Evolutionary conservation across 495 filamentous ascomycete genomes (phyloP).

Genomic region (Lepraria neglecta): DNA sequence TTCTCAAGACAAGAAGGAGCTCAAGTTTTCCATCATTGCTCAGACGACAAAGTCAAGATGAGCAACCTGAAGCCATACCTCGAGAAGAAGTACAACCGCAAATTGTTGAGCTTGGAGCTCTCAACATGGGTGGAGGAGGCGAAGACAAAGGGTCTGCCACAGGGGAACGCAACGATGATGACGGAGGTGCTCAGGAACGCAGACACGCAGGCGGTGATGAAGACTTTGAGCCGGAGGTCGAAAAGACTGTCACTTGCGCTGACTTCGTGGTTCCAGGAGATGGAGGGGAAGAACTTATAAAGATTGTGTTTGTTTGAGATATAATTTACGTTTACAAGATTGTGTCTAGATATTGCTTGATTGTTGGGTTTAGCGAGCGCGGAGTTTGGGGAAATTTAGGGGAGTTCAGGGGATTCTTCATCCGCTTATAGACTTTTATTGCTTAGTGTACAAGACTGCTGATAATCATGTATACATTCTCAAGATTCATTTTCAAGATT

Average conservation of each 20-base stretch:
- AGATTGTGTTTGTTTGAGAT: too few relatives aligned
- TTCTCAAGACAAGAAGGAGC: constrained; percentile 2
- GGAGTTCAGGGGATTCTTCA: too few relatives aligned
- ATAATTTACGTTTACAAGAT: too few relatives aligned
- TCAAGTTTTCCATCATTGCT: constrained; percentile 5
- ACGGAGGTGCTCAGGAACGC: constrained; percentile 3
- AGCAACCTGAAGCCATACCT: constrained; percentile 2
- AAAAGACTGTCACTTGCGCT: constrained; percentile 2
- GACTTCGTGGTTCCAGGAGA: constrained; percentile 1
- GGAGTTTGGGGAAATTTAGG: too few relatives aligned
- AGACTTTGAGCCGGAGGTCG: background rate
- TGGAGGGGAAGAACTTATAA: background rate
- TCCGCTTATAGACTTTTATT: too few relatives aligned
- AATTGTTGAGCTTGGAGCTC: background rate
- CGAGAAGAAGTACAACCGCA: background rate
- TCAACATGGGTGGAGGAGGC: background rate
- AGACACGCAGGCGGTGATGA: background rate
- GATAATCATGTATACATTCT: too few relatives aligned
- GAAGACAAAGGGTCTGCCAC: background rate
- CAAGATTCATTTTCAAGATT: too few relatives aligned
- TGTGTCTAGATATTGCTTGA: too few relatives aligned
- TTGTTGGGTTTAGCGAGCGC: too few relatives aligned
- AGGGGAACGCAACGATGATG: background rate
- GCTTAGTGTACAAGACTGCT: too few relatives aligned
- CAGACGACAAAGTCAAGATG: constrained; percentile 6